Evolutionary conservation across 2,329 filamentous ascomycete genomes (phyloP), one percentile per base, ranked within the genome.

Genomic region (Lasiodiplodia sp.): DNA sequence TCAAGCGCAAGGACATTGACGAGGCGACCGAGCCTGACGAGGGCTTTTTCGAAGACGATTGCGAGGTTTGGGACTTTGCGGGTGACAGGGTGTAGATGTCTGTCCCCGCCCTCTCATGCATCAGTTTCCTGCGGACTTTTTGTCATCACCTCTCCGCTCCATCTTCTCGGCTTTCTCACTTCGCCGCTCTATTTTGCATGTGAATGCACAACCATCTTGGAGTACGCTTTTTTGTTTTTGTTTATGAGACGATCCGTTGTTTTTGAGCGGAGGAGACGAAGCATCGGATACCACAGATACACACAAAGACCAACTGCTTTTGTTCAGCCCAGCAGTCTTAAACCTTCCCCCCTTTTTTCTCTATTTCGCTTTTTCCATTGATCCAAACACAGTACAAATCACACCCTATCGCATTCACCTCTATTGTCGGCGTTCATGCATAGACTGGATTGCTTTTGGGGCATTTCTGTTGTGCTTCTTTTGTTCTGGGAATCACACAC

Each of bases 1-100:
- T 84, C 49, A 84, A 83, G 63, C 83, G 86, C 65, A 74, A 78
- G 69, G 77, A 81, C 47, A 78, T 81, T 18, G 82, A 83, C 37
- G 77, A 79, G 49, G 71, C 69, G 23, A 79, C 77, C 57, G 89
- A 90, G 55, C 91, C 92, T 68, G 87, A 88, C 66, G 91, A 81
- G 49, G 79, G 91, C 2, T 96, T 97, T 79, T 97, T 97, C 75
- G 94, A 97, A 80, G 93, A 97, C 77, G 94, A 96, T 76, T 96
- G 92, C 73, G 93, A 97, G 78, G 92, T 97, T 68, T 86, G 97
- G 71, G 93, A 97, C 81, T 96, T 96, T 86, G 92, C 93, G 16
- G 81, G 83, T 64, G 86, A 87, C 70, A 79, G 86, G 55, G 86
- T 87, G 0, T 81, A 70, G 77, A 67, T 49, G 23, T 18, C 8